Evolutionary conservation across 352 stramenopile genomes (phyloP), one percentile per base, ranked within the genome.

Genomic region (Blastocystis sp.): DNA sequence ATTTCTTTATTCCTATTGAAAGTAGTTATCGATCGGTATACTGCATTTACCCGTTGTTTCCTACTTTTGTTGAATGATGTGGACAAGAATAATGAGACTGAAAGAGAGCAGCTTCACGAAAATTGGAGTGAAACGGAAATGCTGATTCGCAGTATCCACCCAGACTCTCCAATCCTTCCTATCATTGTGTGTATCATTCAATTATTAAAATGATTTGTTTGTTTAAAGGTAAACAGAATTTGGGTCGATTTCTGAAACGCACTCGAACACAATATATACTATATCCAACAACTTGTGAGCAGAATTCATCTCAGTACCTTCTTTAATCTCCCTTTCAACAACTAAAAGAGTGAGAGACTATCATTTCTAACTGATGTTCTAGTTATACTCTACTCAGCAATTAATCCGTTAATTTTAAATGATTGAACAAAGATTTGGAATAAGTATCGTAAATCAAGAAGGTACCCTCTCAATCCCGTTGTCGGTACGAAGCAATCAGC

Each of bases 351-450:
- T 62, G 56, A 62, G 56, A 62, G 56, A 44, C 60, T 35, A 35
- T 15, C 27, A 70, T 70, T 62, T 62, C 19, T 62, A 62, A 62
- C 56, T n/a, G 56, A 33, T 62, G 2, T 15, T 33, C 19, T 62
- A 62, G 56, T 62, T n/a, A 3, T 62, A 48, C 40, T 9, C 40
- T 9, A 48, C 40, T 48, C 9, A 48, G 56, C 56, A n/a, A 48
- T 81, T 62, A 27, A 33, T 19, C 22, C 13, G 3, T 64, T 64
- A 62, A 19, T 81, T 27, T 35, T 11, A 44, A 33, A 84, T 84
- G 73, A 54, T 84, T 40, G 73, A 84, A 40, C 73, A 84, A 40
- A 37, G 73, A 66, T 84, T 84, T 48, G 30, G 33, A 13, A 69
- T 84, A 17, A 66, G 35, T 24, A 42, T 84, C 27, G 17, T 37